Evolutionary conservation across 306 rosid species (phyloP).

Genomic region (Cajanus cajan): DNA sequence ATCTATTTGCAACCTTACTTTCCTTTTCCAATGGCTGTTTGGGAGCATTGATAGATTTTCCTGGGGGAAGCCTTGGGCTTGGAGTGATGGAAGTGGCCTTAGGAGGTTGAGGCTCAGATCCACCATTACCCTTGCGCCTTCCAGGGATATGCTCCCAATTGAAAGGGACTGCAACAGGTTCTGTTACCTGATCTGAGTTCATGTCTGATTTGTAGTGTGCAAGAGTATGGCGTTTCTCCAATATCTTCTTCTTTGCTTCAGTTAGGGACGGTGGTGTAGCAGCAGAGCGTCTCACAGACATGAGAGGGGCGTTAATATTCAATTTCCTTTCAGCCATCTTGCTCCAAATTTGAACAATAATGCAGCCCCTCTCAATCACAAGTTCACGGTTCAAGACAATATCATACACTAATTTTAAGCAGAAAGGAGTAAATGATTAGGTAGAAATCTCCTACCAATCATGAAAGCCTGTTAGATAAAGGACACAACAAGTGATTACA

Average conservation of each 20-base stretch:
- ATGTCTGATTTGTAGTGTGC: conserved; percentile 45
- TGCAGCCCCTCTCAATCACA: conserved; percentile 26
- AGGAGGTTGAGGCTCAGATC: conserved; percentile 38
- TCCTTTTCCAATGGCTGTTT: conserved; percentile 42
- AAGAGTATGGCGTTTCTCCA: conserved; percentile 48
- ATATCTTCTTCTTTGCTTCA: conserved; percentile 44
- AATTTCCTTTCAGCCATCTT: conserved; percentile 75
- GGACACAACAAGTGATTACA: neutral
- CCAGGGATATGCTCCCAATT: conserved; percentile 94
- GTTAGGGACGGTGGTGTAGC: conserved; percentile 42
- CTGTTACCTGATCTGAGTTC: conserved; percentile 56
- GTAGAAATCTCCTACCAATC: conserved; percentile 19
- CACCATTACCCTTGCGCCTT: conserved; percentile 52
- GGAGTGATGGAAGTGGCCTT: conserved; percentile 46
- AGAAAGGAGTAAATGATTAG: conserved; percentile 4
- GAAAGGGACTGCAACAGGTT: conserved; percentile 87
- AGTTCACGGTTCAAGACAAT: conserved; percentile 11
- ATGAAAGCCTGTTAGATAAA: conserved; percentile 36
- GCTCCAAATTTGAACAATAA: conserved; percentile 15
- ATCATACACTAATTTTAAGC: conserved; percentile 4
- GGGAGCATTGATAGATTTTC: conserved; percentile 36
- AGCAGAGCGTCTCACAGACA: conserved; percentile 83
- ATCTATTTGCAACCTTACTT: conserved; percentile 23
- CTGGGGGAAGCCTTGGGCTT: conserved; percentile 70
- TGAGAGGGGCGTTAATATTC: conserved; percentile 79